These are phyloP conservation scores for Trichocladium uniseriatum DNA, from an alignment of 495 filamentous ascomycete genomes.

Conservation along the genomic window DNA sequence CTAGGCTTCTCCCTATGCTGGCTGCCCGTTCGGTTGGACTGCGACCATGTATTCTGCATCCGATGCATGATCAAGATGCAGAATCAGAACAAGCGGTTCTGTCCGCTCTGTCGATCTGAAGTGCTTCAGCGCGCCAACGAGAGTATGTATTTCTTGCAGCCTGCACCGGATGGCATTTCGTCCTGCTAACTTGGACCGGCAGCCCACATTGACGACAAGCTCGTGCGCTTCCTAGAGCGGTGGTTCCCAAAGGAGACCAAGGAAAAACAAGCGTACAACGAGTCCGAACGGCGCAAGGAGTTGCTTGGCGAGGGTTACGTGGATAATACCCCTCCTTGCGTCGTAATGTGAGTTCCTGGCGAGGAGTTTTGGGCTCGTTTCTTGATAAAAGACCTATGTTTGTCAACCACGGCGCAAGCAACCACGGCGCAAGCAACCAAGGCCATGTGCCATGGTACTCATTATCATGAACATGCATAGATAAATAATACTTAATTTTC, in stretches of 20 bases:
- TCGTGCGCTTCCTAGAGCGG: constrained; percentile 28
- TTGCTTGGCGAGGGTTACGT: constrained; percentile 41
- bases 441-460: too few species aligned
- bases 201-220: constrained; percentile 52
- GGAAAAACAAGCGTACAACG: constrained; percentile 51
- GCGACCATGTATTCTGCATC: constrained; percentile 62
- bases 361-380: too few species aligned
- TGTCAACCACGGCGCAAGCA: too few species aligned
- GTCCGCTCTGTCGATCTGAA: constrained; percentile 58
- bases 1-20: constrained; percentile 47
- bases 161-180: too few species aligned
- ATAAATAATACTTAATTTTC: constrained; percentile 4
- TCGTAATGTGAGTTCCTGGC: constrained; percentile 29
- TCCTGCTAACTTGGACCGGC: background rate
- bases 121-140: constrained; percentile 52
- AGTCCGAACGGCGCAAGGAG: constrained; percentile 44
- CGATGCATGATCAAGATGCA: constrained; percentile 64
- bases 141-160: constrained; percentile 35
- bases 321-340: constrained; percentile 35
- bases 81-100: constrained; percentile 45
- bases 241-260: constrained; percentile 66
- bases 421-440: too few species aligned
- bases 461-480: background rate
- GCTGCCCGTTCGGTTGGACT: constrained; percentile 57
- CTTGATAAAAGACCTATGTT: too few species aligned